Evolutionary conservation across 345 rosid species (phyloP).

Genomic region (Moricandia arvensis): DNA sequence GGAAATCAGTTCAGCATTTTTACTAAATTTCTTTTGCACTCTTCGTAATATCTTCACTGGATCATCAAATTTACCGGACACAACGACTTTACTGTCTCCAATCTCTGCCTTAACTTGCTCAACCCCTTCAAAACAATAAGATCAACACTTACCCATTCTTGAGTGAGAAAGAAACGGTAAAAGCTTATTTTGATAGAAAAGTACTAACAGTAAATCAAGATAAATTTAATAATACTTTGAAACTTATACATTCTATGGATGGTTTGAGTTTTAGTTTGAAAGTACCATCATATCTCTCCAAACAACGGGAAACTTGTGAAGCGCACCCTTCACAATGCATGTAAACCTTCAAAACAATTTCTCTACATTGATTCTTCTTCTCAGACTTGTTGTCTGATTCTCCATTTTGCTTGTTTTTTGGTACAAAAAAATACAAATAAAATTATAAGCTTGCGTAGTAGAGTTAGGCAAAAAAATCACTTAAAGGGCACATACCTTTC

Average conservation of each 20-base stretch:
- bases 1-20: constrained; percentile 49
- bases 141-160: no score
- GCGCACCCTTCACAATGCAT: constrained; percentile 75
- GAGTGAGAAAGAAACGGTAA: not conserved
- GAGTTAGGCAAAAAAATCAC: not conserved
- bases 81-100: constrained; percentile 41
- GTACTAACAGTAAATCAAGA: no score
- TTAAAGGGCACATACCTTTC: constrained; percentile 16
- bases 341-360: constrained; percentile 51
- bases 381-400: not conserved
- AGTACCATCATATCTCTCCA: constrained; percentile 57
- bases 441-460: not conserved
- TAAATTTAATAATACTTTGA: no score
- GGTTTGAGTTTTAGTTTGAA: not conserved
- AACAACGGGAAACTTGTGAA: constrained; percentile 45
- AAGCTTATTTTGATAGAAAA: no score
- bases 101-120: constrained; percentile 45
- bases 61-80: constrained; percentile 52
- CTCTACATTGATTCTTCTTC: constrained; percentile 33
- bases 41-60: constrained; percentile 47
- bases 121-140: constrained; percentile 42
- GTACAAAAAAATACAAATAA: not conserved
- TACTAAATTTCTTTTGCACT: constrained; percentile 49
- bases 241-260: not conserved
- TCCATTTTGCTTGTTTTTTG: constrained; percentile 26